Evolutionary conservation across 306 rosid genomes (phyloP), one percentile per base, ranked within the genome.

Genomic region (Cicer bijugum): DNA sequence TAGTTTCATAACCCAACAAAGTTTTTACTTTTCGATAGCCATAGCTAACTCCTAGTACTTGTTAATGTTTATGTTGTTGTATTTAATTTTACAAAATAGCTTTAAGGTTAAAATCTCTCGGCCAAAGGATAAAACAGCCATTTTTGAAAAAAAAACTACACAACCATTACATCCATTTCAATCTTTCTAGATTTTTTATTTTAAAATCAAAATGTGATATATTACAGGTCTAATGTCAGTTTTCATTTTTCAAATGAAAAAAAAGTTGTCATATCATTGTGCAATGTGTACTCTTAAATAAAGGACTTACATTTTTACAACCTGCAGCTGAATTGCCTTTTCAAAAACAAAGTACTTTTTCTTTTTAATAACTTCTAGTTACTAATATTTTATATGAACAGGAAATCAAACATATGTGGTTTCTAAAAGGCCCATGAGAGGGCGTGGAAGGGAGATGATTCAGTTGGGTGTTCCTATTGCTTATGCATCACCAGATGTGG

Each of bases 391-490:
- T 35, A 5, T 12, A 59, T 63, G 48, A 63, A 40, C 69, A 63
- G 69, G 35, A 15, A 63, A 8, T 9, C 69, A 40, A 14, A 63
- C 69, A 9, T 43, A 64, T 11, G 14, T 64, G 38, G 33, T 43
- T 64, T 10, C 15, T 6, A 64, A 19, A 64, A 16, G 38, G 38
- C 70, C 70, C 52, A 17, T 64, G 51, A 42, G 50, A 64, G 70
- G 70, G 6, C 70, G 16, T 64, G 70, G 70, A 17, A 64, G 70
- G 37, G 70, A 64, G 38, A 19, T 43, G 52, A 64, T 64, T 9
- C 70, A 64, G 39, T 11, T 64, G 70, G 70, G 70, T 64, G 52
- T 64, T 64, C 70, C 70, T 5, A 5, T 64, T 64, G 69, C 35
- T 11, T 51, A 64, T 39, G 68, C 47, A 62, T 47, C 68, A n/a